Percentiles rank a stretch among this genome's conserved stretches.
phyloP scores from a whole-genome alignment of 1,284 basidiomycete genomes.

The Heterobasidion annosum region DNA sequence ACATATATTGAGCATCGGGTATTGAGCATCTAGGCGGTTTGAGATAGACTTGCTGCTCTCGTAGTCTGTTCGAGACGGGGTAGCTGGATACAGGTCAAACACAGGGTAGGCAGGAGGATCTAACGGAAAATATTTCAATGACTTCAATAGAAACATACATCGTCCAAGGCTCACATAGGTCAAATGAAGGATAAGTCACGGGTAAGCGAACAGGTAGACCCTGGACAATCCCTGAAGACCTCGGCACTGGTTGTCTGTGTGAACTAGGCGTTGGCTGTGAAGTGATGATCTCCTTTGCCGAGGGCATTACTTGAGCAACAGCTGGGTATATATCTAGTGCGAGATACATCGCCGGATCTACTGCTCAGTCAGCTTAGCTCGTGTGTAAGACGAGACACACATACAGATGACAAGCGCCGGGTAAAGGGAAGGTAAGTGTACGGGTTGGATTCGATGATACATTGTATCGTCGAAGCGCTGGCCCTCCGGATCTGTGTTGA shows the following conservation, averaged over 20 bases:
- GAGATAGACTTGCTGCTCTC: not conserved
- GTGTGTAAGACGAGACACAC: not conserved
- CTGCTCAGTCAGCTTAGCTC: not conserved
- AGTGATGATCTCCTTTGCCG: not conserved
- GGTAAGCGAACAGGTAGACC: not conserved
- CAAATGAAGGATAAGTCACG: not conserved
- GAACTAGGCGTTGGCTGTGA: not conserved
- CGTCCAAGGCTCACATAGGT: not conserved
- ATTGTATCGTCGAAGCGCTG: not conserved
- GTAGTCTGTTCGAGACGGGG: not conserved
- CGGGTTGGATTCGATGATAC: not conserved
- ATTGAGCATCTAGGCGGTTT: not conserved
- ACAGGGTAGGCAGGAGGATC: conserved; percentile 7
- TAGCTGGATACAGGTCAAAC: conserved; percentile 19
- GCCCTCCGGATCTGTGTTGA: conserved; percentile 1
- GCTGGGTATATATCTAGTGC: conserved; percentile 4
- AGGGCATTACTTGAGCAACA: not conserved
- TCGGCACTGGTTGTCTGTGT: not conserved
- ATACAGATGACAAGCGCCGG: conserved; percentile 8
- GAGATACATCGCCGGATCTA: conserved; percentile 12
- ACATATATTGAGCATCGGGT: not conserved
- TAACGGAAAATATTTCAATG: not conserved
- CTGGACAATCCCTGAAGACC: not conserved
- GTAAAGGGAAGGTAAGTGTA: conserved; percentile 1
- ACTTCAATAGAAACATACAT: not conserved